Evolutionary conservation across 495 filamentous ascomycete species (phyloP), one percentile per base, ranked within the genome.

Genomic region (Penicillium cinerascens): DNA sequence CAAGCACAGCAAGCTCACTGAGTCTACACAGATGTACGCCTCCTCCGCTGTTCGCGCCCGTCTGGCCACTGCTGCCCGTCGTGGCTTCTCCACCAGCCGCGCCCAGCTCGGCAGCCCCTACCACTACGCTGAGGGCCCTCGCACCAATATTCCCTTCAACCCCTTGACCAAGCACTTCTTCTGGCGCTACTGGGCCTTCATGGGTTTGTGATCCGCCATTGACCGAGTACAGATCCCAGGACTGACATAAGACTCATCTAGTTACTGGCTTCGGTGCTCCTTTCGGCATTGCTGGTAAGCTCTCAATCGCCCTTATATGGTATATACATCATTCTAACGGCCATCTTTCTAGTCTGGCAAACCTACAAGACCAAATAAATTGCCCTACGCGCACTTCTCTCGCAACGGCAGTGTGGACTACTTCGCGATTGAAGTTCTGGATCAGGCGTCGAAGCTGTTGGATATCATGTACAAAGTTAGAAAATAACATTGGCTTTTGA

Each of bases 81-180:
- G 93, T 67, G 91, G 88, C 75, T 95, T 98, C 84, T 86, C 90
- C 73, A 85, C 89, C 68, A 95, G 92, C 69, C 87, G 88, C 58
- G 75, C 87, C 69, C 92, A 88, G 74, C 75, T 93, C 60, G 83
- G 82, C 52, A 93, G 89, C 66, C 91, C 91, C 23, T 95, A 95
- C 82, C 93, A 98, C 81, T 98, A 98, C 78, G 88, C 92, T 54
- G 95, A 97, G 80, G 95, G 93, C 47, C 93, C 95, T 63, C 84
- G 85, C 67, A 85, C 81, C 78, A 97, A 96, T 80, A 76, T 98
- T 53, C 93, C 93, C 54, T 98, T 98, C 85, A 95, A 98, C 80
- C 85, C 95, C 58, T 76, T 87, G 75, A 95, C 87, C 64, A 86
- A 84, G 72, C 87, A 76, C 71, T 98, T 98, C 73, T 81, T 74